Base-by-base conservation (phyloP, 1,284 basidiomycete species). In the Moesziomyces sp. region DNA sequence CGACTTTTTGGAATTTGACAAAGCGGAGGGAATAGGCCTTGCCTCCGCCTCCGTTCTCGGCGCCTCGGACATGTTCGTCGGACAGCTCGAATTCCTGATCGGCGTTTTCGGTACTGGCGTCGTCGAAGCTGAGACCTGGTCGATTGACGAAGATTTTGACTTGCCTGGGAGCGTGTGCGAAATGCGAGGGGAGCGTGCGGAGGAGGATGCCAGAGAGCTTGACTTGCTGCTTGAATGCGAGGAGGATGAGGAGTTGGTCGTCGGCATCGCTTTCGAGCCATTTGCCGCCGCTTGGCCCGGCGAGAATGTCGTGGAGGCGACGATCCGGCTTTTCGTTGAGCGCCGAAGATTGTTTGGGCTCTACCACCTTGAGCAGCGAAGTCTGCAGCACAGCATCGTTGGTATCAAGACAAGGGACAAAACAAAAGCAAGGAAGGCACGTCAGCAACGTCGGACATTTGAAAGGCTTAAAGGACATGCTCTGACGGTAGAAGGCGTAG, bases 221-320 rank as follows among this genome's bases (percentile, higher is more conserved):
- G 56, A 93, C 91, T 30, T 89, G 86, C 85, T 92, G 91, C 83
- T 91, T 91, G 87, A 93, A 93, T 91, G 58, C 60, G 5, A 66
- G 46, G 13, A 51, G 56, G 55, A 60, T 58, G 51, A 69, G 52
- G 18, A 92, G 86, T 79, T 94, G 90, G 79, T 92, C 92, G 80
- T 94, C 93, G 2, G 88, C 89, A 80, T 93, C 92, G 78, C 91
- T 92, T 73, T 90, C 87, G 63, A 94, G 87, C 83, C 89, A 91
- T 38, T 84, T 91, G 88, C 78, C 78, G 10, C 85, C 86, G 57
- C 83, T 85, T 16, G 85, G 82, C 8, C 83, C 86, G 13, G 85
- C 84, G 78, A 87, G 89, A 34, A 81, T 74, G 1, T 85, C 86
- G 69, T 89, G 88, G 56, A 93, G 83, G 9, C 88, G 87, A 80